Percentiles rank a stretch among this genome's conserved stretches.
phyloP scores from a whole-genome alignment of 805 yeast genomes.

The Kluyveromyces lactis region DNA sequence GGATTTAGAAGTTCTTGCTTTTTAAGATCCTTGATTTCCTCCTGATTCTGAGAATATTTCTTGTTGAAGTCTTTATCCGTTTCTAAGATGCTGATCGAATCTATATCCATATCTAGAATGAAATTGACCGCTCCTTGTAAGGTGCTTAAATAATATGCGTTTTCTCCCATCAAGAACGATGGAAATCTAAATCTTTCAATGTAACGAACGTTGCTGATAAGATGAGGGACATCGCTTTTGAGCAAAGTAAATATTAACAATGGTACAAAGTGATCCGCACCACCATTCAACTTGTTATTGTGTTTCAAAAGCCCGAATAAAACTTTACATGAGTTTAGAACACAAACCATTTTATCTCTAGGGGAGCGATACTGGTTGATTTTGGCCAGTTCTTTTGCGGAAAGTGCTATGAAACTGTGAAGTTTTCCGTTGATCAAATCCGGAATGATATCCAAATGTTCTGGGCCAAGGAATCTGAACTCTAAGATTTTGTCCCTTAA shows the following conservation, averaged over 20 bases:
- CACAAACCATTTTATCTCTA: conserved; percentile 85
- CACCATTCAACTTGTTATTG: conserved; percentile 53
- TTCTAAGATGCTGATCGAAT: conserved; percentile 51
- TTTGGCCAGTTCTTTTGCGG: conserved; percentile 66
- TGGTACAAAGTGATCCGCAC: conserved; percentile 95
- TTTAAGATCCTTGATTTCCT: conserved; percentile 23
- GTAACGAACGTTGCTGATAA: conserved; percentile 75
- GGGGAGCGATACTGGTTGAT: conserved; percentile 86
- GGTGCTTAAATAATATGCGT: conserved; percentile 86
- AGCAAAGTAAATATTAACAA: conserved; percentile 70
- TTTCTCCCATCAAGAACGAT: conserved; percentile 75
- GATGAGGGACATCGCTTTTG: conserved; percentile 52
- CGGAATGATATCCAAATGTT: conserved; percentile 66
- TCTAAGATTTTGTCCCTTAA: conserved; percentile 47
- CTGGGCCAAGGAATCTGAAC: conserved; percentile 63
- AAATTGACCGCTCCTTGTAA: conserved; percentile 82
- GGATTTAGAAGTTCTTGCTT: background rate
- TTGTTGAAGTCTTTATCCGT: conserved; percentile 48
- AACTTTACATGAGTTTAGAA: conserved; percentile 86
- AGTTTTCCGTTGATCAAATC: conserved; percentile 39
- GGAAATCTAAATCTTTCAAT: conserved; percentile 77
- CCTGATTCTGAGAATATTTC: conserved; percentile 38
- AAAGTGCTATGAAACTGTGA: conserved; percentile 51
- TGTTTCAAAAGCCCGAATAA: conserved; percentile 80
- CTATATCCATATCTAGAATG: conserved; percentile 49